phyloP scores from a whole-genome alignment of 495 filamentous ascomycete genomes.

The Neurospora cerealis region DNA sequence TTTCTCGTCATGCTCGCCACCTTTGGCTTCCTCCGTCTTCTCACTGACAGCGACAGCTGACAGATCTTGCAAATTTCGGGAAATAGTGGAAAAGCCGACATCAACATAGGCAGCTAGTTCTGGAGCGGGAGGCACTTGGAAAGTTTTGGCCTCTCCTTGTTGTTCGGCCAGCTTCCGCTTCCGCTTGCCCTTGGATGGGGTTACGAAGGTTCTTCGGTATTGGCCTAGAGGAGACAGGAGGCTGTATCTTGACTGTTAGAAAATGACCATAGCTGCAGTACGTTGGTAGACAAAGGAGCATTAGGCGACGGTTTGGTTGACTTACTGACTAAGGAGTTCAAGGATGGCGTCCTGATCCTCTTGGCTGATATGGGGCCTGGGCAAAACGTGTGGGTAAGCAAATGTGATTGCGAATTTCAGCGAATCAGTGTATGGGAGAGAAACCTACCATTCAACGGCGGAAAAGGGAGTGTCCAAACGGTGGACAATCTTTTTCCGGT shows the following conservation, averaged over 20 bases:
- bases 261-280: not conserved
- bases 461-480: slow-evolving; percentile 25
- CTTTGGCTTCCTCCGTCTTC: not conserved
- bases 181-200: slow-evolving; percentile 44
- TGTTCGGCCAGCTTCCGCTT: slow-evolving; percentile 24
- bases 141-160: slow-evolving; percentile 2
- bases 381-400: not conserved
- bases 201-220: slow-evolving; percentile 36
- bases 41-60: slow-evolving; percentile 8
- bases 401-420: not conserved
- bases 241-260: slow-evolving; percentile 21
- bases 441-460: slow-evolving; percentile 13
- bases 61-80: slow-evolving; percentile 40
- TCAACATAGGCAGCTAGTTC: slow-evolving; percentile 43
- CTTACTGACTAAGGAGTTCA: slow-evolving; percentile 46
- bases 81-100: slow-evolving; percentile 49
- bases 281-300: not conserved
- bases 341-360: slow-evolving; percentile 44
- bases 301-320: not conserved
- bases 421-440: not conserved
- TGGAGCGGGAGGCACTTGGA: slow-evolving; percentile 27
- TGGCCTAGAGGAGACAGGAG: slow-evolving; percentile 47
- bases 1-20: not conserved
- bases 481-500: slow-evolving; percentile 22
- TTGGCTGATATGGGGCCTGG: slow-evolving; percentile 39